Percentiles rank a stretch among this genome's conserved stretches.
phyloP scores from a whole-genome alignment of 2,329 filamentous ascomycete genomes.

The Cladosporium sp. region DNA sequence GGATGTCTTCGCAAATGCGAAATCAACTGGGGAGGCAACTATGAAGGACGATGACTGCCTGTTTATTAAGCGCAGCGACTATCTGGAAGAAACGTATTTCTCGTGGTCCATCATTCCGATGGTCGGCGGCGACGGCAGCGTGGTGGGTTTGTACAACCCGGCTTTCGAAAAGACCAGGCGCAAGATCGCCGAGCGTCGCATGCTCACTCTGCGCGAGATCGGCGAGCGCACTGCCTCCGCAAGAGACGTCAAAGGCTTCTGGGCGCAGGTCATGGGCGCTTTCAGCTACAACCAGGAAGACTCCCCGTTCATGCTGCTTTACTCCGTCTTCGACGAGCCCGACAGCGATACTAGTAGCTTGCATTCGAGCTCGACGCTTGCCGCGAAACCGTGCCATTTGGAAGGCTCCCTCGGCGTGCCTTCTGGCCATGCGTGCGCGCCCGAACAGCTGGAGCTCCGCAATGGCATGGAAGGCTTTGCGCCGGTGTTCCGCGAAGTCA shows the following conservation, averaged over 20 bases:
- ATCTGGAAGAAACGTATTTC: conserved; percentile 73
- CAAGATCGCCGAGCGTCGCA: conserved; percentile 71
- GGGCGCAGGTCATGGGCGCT: conserved; percentile 62
- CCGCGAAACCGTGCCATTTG: conserved; percentile 59
- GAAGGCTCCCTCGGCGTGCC: conserved; percentile 68
- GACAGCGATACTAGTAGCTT: conserved; percentile 69
- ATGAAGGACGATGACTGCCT: conserved; percentile 80
- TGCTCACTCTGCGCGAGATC: conserved; percentile 71
- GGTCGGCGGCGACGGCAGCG: conserved; percentile 65
- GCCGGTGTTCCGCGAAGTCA: conserved; percentile 68
- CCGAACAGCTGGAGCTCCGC: conserved; percentile 60
- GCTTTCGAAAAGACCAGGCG: conserved; percentile 74
- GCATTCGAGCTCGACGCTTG: conserved; percentile 58
- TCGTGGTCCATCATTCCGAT: conserved; percentile 77
- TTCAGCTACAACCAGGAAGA: conserved; percentile 70
- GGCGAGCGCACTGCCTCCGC: conserved; percentile 68
- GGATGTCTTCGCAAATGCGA: conserved; percentile 61
- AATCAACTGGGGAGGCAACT: conserved; percentile 65
- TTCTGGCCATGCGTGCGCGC: conserved; percentile 54
- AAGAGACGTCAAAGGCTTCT: conserved; percentile 67
- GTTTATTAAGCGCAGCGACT: conserved; percentile 63
- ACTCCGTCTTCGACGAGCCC: conserved; percentile 64
- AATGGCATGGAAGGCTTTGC: conserved; percentile 67
- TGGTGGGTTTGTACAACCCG: conserved; percentile 71
- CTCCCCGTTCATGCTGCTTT: conserved; percentile 69